Conservation (phyloP, 805 yeast genomes). For the Kodamaea restingae region DNA sequence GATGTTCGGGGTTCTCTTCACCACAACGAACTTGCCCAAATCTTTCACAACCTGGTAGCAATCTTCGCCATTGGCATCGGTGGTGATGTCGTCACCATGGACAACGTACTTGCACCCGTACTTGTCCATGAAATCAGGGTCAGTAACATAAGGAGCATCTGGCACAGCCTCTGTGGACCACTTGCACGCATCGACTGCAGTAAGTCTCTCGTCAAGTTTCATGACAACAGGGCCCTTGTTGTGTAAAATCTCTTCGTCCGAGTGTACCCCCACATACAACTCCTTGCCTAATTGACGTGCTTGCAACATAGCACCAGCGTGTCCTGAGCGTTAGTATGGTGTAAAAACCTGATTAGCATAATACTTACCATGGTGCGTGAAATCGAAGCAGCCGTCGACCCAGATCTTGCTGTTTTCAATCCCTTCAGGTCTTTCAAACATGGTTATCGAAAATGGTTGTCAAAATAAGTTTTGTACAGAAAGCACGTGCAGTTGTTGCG, state of each 20-base stretch:
- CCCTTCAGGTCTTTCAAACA: slow-evolving; percentile 41
- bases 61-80: slow-evolving; percentile 93
- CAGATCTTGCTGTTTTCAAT: slow-evolving; percentile 59
- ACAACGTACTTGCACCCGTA: slow-evolving; percentile 86
- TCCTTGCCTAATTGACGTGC: slow-evolving; percentile 80
- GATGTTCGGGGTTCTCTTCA: slow-evolving; percentile 89
- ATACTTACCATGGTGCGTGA: slow-evolving; percentile 83
- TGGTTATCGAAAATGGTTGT: slow-evolving; percentile 11
- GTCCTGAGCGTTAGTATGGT: slow-evolving; percentile 34
- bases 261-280: slow-evolving; percentile 83
- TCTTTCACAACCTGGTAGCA: slow-evolving; percentile 84
- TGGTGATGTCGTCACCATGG: slow-evolving; percentile 96
- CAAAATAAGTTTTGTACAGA: not conserved
- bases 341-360: not conserved
- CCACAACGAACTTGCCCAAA: slow-evolving; percentile 82
- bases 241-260: slow-evolving; percentile 75
- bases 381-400: slow-evolving; percentile 98
- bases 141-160: slow-evolving; percentile 91
- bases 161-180: slow-evolving; percentile 76
- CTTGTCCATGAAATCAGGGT: slow-evolving; percentile 70
- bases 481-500: too few relatives aligned
- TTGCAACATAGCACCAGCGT: slow-evolving; percentile 94
- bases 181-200: slow-evolving; percentile 85
- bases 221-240: slow-evolving; percentile 96
- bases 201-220: slow-evolving; percentile 71